Evolutionary conservation across 1,139 yeast genomes (phyloP).

Genomic region (Candida tetrigidarum): DNA sequence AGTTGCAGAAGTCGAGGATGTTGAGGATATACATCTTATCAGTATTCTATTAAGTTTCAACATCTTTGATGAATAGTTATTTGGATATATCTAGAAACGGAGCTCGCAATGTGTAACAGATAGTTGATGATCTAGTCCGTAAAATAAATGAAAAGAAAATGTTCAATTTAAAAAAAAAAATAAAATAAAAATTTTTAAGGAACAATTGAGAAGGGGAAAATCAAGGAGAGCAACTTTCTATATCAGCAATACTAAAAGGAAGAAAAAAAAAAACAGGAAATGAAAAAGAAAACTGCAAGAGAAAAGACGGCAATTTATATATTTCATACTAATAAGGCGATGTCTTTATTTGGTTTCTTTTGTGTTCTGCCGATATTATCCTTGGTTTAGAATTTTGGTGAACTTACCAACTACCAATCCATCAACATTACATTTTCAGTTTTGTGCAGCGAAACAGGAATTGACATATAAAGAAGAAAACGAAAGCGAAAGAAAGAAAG

Average conservation of each 20-base stretch:
- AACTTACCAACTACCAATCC: no score
- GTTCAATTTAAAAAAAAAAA: no score
- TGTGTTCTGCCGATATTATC: slow-evolving; percentile 4
- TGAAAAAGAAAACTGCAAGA: not conserved
- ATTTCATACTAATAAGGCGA: no score
- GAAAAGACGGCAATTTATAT: not conserved
- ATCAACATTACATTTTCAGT: not conserved
- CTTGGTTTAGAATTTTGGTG: not conserved
- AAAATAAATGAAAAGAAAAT: no score
- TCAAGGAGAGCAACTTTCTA: no score
- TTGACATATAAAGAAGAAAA: not conserved
- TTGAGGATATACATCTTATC: not conserved
- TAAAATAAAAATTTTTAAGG: no score
- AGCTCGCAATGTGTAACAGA: not conserved
- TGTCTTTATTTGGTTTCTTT: no score
- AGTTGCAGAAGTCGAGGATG: slow-evolving; percentile 1
- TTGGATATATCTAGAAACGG: not conserved
- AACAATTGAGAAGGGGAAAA: no score
- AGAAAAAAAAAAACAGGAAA: no score
- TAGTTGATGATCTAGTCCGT: not conserved
- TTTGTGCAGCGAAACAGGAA: slow-evolving; percentile 2
- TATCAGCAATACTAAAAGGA: no score
- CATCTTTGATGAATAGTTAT: slow-evolving; percentile 5
- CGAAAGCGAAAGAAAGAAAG: no score
- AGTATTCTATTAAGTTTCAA: slow-evolving; percentile 3